Base-by-base conservation (phyloP, 2,329 filamentous ascomycete species). In the Diaporthe capsici region DNA sequence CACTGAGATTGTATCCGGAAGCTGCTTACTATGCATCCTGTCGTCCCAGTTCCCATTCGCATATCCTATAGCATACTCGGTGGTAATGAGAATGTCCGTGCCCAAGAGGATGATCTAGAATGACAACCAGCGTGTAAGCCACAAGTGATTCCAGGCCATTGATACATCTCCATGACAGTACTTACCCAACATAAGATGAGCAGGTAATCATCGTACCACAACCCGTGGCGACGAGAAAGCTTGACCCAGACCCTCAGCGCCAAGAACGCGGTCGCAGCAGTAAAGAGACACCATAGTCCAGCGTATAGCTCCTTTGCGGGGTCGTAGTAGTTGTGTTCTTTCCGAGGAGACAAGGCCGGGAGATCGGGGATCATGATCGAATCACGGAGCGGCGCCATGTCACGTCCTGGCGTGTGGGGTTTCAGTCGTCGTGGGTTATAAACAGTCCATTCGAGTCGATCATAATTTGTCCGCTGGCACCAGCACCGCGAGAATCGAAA, bases 61-160 rank as follows among this genome's bases (percentile, higher is more conserved):
- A 76, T 89, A 89, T 70, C 87, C 88, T 10, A 85, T 88, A 9
- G 85, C 86, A 74, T 86, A 89, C 75, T 89, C 82, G 65, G 85
- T 77, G 1, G 86, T 80, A 72, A 89, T 89, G 22, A 89, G 78
- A 65, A 80, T 84, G 76, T 89, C 84, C 79, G 86, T 88, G 51
- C 81, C 80, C n/a, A 87, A 80, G 5, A 88, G 82, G 5, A 88
- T 79, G 10, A 82, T 37, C 87, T 87, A 57, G 25, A 70, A 42
- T 39, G 22, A 10, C 9, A 58, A 34, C 8, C 20, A 8, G 39
- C 13, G 3, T 20, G 10, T n/a, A 42, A 51, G 44, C 34, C 17
- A 17, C 25, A 61, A 61, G 25, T 37, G 37, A 10, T 22, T 17
- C 25, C 17, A 12, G 25, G 4, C 15, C 47, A 28, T 31, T 22